Evolutionary conservation across 768 basidiomycete genomes (phyloP), one percentile per base, ranked within the genome.

Genomic region (Suillus paluster): DNA sequence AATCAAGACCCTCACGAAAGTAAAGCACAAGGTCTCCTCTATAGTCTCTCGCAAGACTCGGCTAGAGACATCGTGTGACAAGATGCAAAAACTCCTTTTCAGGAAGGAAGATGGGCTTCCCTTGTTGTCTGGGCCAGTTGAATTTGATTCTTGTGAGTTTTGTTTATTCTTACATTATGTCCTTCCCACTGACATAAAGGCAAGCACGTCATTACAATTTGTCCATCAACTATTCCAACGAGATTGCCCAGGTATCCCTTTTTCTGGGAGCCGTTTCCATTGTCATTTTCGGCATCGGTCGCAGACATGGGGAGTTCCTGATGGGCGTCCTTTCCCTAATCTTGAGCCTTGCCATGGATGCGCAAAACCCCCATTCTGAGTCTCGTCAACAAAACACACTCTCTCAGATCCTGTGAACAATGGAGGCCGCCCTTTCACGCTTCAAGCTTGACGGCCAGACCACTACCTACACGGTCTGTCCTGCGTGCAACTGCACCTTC

Each of bases 181-280:
- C n/a, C 21, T n/a, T 45, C 44, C 11, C 4, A 45, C 45, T 45
- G 14, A 45, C 21, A 7, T 45, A 5, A 5, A 33, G 12, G 36
- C 3, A 23, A 64, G 64, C 50, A 17, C 57, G 62, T 38, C 44
- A 64, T 23, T 61, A 57, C 11, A 17, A 59, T 4, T 33, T 5
- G n/a, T 49, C 62, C 7, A 61, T 66, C n/a, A 33, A 59, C 33
- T 54, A 58, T 6, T 55, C 57, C 19, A 45, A 67, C 27, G 60
- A 61, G 38, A 41, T 66, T 21, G 63, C 66, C 3, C 73, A 72
- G 45, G 42, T 71, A 14, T 60, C 66, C 10, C 57, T 71, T 15
- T 61, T 72, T 25, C 30, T 74, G 11, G 63, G 63, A 7, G 63
- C 64, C 3, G 64, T 69, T 12, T 64, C 64, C 57, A 56, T 63